Conservation (phyloP, 2,329 filamentous ascomycete species). For the Paecilomyces fulvus region DNA sequence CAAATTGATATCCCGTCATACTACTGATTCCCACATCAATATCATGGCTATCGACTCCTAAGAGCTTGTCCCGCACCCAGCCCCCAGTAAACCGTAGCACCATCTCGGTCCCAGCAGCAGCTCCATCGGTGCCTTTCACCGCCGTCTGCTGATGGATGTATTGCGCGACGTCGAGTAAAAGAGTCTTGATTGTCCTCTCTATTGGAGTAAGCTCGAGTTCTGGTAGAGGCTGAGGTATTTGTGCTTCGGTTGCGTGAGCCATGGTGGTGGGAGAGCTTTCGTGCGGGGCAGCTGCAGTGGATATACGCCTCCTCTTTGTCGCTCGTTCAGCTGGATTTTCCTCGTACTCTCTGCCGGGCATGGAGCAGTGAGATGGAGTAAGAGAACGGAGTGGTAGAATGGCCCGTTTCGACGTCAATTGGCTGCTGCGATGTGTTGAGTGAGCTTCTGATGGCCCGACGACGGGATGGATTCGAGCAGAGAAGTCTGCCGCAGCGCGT, state of each 20-base stretch:
- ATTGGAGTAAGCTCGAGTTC: slow-evolving; percentile 55
- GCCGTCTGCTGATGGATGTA: slow-evolving; percentile 43
- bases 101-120: slow-evolving; percentile 15
- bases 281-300: slow-evolving; percentile 8
- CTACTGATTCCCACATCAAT: slow-evolving; percentile 43
- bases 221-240: slow-evolving; percentile 11
- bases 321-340: slow-evolving; percentile 14
- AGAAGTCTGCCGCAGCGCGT: neutral
- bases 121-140: slow-evolving; percentile 33
- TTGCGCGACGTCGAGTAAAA: slow-evolving; percentile 73
- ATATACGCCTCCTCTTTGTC: slow-evolving; percentile 26
- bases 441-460: neutral
- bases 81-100: slow-evolving; percentile 42
- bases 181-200: slow-evolving; percentile 63
- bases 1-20: slow-evolving; percentile 43
- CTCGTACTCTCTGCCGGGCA: slow-evolving; percentile 16
- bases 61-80: slow-evolving; percentile 44
- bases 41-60: slow-evolving; percentile 39
- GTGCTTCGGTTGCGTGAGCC: slow-evolving; percentile 8
- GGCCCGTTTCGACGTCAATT: slow-evolving; percentile 3
- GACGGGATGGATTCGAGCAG: neutral
- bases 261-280: slow-evolving; percentile 17
- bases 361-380: slow-evolving; percentile 11
- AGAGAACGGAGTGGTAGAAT: neutral
- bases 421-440: neutral